Conservation (phyloP, 1,139 yeast genomes). For the Saccharomyces hybrid region DNA sequence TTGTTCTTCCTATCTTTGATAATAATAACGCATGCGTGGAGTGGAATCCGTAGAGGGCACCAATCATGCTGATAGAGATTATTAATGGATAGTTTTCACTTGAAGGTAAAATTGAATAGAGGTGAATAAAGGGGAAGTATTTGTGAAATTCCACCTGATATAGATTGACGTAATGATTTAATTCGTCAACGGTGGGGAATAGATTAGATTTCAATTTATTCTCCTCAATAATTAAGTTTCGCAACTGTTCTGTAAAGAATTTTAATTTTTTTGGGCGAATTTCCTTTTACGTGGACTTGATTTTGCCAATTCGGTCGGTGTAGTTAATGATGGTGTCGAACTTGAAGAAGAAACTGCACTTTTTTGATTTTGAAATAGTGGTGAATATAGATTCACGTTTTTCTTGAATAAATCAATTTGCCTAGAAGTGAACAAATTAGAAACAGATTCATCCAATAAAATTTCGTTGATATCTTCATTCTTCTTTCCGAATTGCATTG, state of each 20-base stretch:
- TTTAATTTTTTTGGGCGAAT: conserved; percentile 8
- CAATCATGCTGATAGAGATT: conserved; percentile 80
- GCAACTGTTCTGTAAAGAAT: conserved; percentile 43
- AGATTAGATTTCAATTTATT: conserved; percentile 48
- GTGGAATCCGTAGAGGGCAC: conserved; percentile 80
- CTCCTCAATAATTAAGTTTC: conserved; percentile 45
- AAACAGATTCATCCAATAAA: conserved; percentile 7
- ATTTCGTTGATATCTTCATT: conserved; percentile 3
- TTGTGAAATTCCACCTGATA: conserved; percentile 70
- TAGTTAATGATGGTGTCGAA: conserved; percentile 22
- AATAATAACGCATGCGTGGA: conserved; percentile 67
- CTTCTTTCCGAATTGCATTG: neutral
- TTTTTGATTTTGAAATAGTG: conserved; percentile 11
- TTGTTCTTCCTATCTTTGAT: conserved; percentile 70
- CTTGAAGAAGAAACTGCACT: conserved; percentile 4
- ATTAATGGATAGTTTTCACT: conserved; percentile 64
- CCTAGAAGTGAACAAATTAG: conserved; percentile 44
- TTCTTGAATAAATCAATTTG: conserved; percentile 53
- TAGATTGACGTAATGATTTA: conserved; percentile 63
- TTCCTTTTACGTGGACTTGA: neutral
- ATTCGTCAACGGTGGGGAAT: conserved; percentile 66
- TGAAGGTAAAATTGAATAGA: conserved; percentile 55
- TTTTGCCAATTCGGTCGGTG: neutral
- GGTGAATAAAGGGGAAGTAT: conserved; percentile 77
- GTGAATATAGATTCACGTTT: conserved; percentile 19